Conservation (phyloP, 139 green algal species). For the Haematococcus lacustris region DNA sequence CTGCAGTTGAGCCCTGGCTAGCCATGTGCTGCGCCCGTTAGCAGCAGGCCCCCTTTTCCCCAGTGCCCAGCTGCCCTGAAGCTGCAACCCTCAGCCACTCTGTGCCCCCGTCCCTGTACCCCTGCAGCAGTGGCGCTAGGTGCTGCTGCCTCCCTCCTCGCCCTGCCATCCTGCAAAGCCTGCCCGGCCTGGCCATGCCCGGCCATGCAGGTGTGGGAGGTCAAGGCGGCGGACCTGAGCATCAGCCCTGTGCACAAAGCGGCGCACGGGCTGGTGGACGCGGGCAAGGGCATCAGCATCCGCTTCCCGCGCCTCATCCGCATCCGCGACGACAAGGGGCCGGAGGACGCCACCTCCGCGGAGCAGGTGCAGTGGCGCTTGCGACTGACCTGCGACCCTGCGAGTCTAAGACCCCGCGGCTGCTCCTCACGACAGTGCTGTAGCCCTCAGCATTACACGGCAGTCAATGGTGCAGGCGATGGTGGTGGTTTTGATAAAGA, state of each 20-base stretch:
- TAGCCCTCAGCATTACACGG: background rate
- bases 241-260: slow-evolving; percentile 88
- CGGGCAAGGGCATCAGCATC: slow-evolving; percentile 81
- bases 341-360: slow-evolving; percentile 81
- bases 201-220: slow-evolving; percentile 81
- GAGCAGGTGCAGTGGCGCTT: slow-evolving; percentile 50
- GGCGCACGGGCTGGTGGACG: slow-evolving; percentile 72
- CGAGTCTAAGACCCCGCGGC: too few relatives aligned
- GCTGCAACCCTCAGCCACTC: too few relatives aligned
- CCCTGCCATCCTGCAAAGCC: background rate
- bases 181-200: background rate
- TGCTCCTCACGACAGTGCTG: too few relatives aligned
- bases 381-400: background rate
- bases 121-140: background rate
- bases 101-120: background rate
- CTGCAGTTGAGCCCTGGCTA: too few relatives aligned
- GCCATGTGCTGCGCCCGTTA: too few relatives aligned
- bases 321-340: slow-evolving; percentile 86
- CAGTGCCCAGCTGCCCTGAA: too few relatives aligned
- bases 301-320: slow-evolving; percentile 81
- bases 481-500: background rate
- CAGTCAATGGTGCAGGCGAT: background rate
- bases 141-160: background rate
- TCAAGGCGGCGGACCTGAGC: slow-evolving; percentile 94
- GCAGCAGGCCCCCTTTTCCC: too few relatives aligned